These are phyloP conservation scores for Colletotrichum abscissum DNA, from an alignment of 2,329 filamentous ascomycete species.

Conservation along the genomic window DNA sequence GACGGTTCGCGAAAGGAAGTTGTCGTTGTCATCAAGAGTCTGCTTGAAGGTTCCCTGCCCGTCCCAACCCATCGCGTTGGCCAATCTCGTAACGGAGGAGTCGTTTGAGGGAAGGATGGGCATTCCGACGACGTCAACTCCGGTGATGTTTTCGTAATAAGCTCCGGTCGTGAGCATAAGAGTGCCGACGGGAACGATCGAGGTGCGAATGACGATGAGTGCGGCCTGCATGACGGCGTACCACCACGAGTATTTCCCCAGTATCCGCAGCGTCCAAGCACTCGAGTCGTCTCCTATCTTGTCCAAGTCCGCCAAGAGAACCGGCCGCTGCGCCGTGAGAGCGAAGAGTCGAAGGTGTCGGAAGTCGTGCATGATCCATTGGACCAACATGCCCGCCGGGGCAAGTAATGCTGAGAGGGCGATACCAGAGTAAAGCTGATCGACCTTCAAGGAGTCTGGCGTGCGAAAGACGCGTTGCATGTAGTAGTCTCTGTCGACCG, in stretches of 20 bases:
- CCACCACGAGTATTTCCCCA: conserved; percentile 20
- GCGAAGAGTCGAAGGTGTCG: conserved; percentile 20
- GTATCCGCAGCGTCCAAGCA: conserved; percentile 1
- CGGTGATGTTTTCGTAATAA: neutral
- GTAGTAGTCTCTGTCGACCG: neutral
- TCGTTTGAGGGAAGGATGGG: neutral
- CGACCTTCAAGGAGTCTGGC: conserved; percentile 7
- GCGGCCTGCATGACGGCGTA: conserved; percentile 20
- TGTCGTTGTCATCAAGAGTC: neutral
- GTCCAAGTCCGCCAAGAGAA: conserved; percentile 8
- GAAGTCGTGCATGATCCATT: conserved; percentile 28
- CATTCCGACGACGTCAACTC: neutral
- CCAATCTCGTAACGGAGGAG: neutral
- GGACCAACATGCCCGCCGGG: conserved; percentile 23
- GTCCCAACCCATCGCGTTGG: conserved; percentile 20
- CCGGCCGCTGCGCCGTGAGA: conserved; percentile 16
- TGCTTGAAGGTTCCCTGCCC: neutral
- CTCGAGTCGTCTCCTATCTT: conserved; percentile 24
- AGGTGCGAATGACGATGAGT: conserved; percentile 13
- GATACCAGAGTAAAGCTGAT: conserved; percentile 25
- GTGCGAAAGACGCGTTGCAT: conserved; percentile 21
- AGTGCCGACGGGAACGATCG: conserved; percentile 20
- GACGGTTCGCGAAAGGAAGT: conserved; percentile 3
- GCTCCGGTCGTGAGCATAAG: conserved; percentile 15
- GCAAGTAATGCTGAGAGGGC: conserved; percentile 17